These are phyloP conservation scores for Glycine latifolia DNA, from an alignment of 306 rosid species.

Conservation along the genomic window DNA sequence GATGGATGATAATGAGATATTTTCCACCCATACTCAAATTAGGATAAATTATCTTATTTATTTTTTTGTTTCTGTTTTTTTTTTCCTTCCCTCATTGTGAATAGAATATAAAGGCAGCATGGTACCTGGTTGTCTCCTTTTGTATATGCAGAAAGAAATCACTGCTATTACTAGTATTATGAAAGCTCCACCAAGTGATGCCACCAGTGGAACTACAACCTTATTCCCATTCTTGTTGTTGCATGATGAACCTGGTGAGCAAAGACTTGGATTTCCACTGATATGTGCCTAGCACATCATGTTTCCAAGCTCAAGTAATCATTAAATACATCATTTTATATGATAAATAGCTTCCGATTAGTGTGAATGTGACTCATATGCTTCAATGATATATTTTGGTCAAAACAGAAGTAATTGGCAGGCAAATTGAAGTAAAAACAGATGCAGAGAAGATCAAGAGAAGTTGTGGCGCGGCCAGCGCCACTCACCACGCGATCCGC, in stretches of 20 bases:
- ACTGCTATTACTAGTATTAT: constrained; percentile 39
- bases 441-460: too few relatives aligned
- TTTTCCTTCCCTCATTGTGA: not conserved
- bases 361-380: too few relatives aligned
- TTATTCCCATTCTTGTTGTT: constrained; percentile 31
- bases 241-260: constrained; percentile 57
- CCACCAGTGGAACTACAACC: constrained; percentile 53
- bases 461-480: too few relatives aligned
- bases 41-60: not conserved
- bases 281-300: too few relatives aligned
- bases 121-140: constrained; percentile 43
- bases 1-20: not conserved
- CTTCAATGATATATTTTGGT: too few relatives aligned
- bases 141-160: constrained; percentile 39
- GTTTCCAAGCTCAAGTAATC: too few relatives aligned
- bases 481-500: too few relatives aligned
- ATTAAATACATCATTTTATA: too few relatives aligned
- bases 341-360: too few relatives aligned
- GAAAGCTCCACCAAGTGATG: constrained; percentile 61
- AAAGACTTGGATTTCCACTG: constrained; percentile 58
- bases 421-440: too few relatives aligned
- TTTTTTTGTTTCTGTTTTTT: not conserved
- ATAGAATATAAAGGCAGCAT: not conserved
- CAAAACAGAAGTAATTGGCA: too few relatives aligned
- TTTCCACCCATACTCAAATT: not conserved